Percentiles rank a stretch among this genome's conserved stretches.
Conservation (phyloP, 306 rosid genomes). For the Dicorynia guianensis region DNA sequence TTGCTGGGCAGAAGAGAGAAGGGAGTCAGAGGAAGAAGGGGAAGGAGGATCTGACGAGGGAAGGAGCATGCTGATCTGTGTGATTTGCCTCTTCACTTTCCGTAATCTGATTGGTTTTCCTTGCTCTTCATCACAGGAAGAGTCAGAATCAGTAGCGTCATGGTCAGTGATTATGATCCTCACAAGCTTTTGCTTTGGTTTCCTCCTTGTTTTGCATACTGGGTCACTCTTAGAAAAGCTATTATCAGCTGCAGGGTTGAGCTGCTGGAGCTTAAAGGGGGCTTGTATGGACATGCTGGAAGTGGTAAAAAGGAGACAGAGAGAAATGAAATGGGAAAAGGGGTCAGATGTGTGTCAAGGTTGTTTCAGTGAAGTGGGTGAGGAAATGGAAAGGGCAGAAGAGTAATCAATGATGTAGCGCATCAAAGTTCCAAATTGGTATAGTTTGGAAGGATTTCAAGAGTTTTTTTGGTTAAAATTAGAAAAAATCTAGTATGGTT, state of each 20-base stretch:
- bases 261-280: conserved; percentile 20
- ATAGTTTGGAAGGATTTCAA: neutral
- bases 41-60: neutral
- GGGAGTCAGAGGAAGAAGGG: neutral
- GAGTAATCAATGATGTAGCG: neutral
- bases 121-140: conserved; percentile 55
- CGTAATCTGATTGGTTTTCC: neutral
- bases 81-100: conserved; percentile 48
- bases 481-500: neutral
- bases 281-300: conserved; percentile 41
- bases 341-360: neutral
- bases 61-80: conserved; percentile 44
- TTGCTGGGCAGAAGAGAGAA: neutral
- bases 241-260: too few relatives aligned
- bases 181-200: conserved; percentile 36
- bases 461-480: too few relatives aligned
- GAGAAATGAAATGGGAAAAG: too few relatives aligned
- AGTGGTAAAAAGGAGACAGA: neutral
- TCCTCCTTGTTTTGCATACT: neutral
- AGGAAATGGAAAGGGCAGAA: neutral
- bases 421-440: conserved; percentile 14
- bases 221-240: neutral
- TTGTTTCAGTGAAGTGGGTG: conserved; percentile 12
- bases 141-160: conserved; percentile 66
- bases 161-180: conserved; percentile 62